These are phyloP conservation scores for Coniophora puteana DNA, from an alignment of 1,284 basidiomycete genomes.

Conservation along the genomic window DNA sequence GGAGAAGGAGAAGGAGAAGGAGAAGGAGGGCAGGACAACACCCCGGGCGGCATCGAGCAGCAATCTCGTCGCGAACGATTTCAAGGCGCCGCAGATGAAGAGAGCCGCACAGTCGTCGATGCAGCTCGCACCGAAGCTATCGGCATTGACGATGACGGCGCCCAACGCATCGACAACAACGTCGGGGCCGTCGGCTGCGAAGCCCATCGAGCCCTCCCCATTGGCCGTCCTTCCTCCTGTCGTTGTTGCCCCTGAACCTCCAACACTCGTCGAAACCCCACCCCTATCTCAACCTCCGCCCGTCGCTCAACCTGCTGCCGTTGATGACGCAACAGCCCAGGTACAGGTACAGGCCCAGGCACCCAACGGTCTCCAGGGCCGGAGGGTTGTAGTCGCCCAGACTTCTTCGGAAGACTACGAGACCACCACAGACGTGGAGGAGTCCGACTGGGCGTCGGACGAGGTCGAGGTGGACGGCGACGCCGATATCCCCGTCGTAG, in stretches of 20 bases:
- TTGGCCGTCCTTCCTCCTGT: constrained; percentile 5
- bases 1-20: constrained; percentile 12
- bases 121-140: no score
- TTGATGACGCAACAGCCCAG: no score
- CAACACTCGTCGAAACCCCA: not conserved
- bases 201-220: constrained; percentile 20
- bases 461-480: constrained; percentile 38
- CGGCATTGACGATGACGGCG: no score
- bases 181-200: constrained; percentile 14
- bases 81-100: constrained; percentile 11
- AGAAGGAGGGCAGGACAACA: constrained; percentile 19
- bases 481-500: constrained; percentile 22
- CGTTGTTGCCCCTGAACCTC: not conserved
- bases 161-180: not conserved
- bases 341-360: no score
- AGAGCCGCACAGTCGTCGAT: not conserved
- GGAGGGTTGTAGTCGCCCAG: constrained; percentile 30
- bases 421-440: constrained; percentile 47
- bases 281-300: not conserved
- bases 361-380: constrained; percentile 16
- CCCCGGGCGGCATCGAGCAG: constrained; percentile 3
- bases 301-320: not conserved
- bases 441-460: constrained; percentile 53
- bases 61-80: constrained; percentile 12
- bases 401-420: constrained; percentile 38